These are phyloP conservation scores for Ophiostoma ips DNA, from an alignment of 2,329 filamentous ascomycete genomes.

Conservation along the genomic window DNA sequence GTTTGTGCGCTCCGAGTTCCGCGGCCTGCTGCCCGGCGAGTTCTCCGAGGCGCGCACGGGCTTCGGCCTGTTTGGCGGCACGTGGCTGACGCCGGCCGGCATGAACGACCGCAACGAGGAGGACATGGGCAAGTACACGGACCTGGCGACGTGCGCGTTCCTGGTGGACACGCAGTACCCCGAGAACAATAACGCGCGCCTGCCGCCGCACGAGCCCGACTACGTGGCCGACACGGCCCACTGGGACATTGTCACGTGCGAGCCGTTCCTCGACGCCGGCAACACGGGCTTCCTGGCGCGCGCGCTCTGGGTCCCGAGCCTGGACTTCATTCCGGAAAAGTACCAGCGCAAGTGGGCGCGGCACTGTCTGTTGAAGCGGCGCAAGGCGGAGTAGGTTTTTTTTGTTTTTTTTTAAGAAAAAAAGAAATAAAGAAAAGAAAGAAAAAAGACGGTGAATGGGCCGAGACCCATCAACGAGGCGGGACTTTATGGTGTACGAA, in stretches of 20 bases:
- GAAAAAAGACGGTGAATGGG: no score
- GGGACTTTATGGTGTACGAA: no score
- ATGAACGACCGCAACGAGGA: slow-evolving; percentile 90
- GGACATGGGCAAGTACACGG: slow-evolving; percentile 74
- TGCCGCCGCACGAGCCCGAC: slow-evolving; percentile 62
- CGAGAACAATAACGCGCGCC: slow-evolving; percentile 25
- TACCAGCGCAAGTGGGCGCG: slow-evolving; percentile 69
- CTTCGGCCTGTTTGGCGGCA: slow-evolving; percentile 66
- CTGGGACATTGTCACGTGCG: slow-evolving; percentile 68
- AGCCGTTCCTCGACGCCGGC: slow-evolving; percentile 66
- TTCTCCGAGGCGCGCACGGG: slow-evolving; percentile 62
- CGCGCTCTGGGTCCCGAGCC: slow-evolving; percentile 68
- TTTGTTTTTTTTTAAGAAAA: no score
- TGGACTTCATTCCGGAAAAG: slow-evolving; percentile 51
- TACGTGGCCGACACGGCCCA: slow-evolving; percentile 58
- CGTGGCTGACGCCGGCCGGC: slow-evolving; percentile 65
- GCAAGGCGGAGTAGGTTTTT: neutral
- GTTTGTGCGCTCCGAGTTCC: slow-evolving; percentile 83
- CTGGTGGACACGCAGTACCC: slow-evolving; percentile 79
- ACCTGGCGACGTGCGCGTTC: slow-evolving; percentile 63
- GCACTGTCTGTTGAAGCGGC: slow-evolving; percentile 59
- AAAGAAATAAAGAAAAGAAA: no score
- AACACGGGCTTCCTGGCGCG: slow-evolving; percentile 61
- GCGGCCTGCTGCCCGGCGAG: slow-evolving; percentile 76
- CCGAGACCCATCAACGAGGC: no score